A percentile compares a stretch with the other conserved stretches of the same genome.
Evolutionary conservation across 192 early-diverging fungal species (phyloP).

Genomic region (Haplosporangium gracile): DNA sequence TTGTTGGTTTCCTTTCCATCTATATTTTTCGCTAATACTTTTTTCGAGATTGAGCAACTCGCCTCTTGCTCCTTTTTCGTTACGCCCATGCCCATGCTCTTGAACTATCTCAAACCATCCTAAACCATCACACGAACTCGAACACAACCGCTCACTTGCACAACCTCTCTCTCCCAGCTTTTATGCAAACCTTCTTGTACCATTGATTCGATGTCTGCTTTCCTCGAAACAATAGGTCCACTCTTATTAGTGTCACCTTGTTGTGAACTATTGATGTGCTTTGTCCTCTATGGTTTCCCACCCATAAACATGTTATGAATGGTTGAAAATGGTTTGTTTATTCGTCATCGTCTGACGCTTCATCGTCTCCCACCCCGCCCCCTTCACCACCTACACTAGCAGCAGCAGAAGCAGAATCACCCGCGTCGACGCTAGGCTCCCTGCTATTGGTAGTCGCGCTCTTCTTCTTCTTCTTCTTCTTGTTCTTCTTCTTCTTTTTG

Average conservation of each 20-base stretch:
- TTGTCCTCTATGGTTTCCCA: background rate
- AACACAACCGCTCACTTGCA: too few species aligned
- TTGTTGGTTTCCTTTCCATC: too few species aligned
- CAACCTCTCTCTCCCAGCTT: too few species aligned
- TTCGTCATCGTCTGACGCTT: conserved; percentile 2
- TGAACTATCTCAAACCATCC: too few species aligned
- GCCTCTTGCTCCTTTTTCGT: too few species aligned
- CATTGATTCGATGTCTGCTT: too few species aligned
- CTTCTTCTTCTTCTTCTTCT: conserved; percentile 48
- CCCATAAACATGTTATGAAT: background rate
- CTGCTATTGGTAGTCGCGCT: background rate
- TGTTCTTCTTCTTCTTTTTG: conserved; percentile 52
- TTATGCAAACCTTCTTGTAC: too few species aligned
- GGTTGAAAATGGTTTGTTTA: background rate
- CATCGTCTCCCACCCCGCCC: background rate
- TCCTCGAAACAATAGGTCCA: background rate
- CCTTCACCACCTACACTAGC: background rate
- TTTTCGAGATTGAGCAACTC: too few species aligned
- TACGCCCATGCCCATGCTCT: too few species aligned
- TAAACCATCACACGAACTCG: too few species aligned
- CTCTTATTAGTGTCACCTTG: too few species aligned
- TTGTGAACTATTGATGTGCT: background rate
- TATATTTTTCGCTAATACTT: too few species aligned
- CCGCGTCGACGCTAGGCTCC: background rate
- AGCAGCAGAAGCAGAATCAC: background rate